phyloP scores from a whole-genome alignment of 768 basidiomycete species.

The Cystoderma amianthinum region DNA sequence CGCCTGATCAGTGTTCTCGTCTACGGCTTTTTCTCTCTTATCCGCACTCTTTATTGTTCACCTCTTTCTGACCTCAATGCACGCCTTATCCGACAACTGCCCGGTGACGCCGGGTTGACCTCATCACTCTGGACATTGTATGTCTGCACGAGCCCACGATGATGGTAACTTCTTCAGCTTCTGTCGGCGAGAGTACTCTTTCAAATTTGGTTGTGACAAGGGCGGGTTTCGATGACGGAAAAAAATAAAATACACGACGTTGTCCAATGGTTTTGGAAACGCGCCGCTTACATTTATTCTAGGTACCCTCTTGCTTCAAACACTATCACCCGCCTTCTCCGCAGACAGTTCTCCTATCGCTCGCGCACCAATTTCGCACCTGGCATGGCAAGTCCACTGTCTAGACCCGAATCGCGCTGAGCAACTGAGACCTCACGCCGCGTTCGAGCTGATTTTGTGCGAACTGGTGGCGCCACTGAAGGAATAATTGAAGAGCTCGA shows the following conservation, averaged over 20 bases:
- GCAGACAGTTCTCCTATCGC: slow-evolving; percentile 2
- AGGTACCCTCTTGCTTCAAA: neutral
- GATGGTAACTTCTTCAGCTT: slow-evolving; percentile 11
- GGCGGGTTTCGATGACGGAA: slow-evolving; percentile 17
- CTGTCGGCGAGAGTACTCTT: slow-evolving; percentile 18
- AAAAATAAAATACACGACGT: too few species aligned
- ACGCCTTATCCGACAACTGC: too few species aligned
- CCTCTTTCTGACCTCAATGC: slow-evolving; percentile 6
- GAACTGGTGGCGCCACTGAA: slow-evolving; percentile 8
- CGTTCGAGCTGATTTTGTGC: slow-evolving; percentile 7
- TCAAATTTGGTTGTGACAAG: slow-evolving; percentile 18
- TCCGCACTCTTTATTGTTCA: slow-evolving; percentile 4
- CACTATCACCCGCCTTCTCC: neutral
- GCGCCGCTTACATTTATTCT: neutral
- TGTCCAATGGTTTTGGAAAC: slow-evolving; percentile 12
- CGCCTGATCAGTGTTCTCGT: slow-evolving; percentile 19
- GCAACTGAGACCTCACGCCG: slow-evolving; percentile 12
- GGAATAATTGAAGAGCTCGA: slow-evolving; percentile 19
- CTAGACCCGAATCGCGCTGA: slow-evolving; percentile 13
- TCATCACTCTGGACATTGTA: slow-evolving; percentile 25
- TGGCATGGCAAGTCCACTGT: slow-evolving; percentile 29
- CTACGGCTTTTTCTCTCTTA: slow-evolving; percentile 7
- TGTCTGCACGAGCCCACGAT: slow-evolving; percentile 17
- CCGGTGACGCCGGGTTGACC: slow-evolving; percentile 13
- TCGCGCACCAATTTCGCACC: slow-evolving; percentile 14